Conservation (phyloP, 768 basidiomycete species). For the Pleurotus ostreatus region DNA sequence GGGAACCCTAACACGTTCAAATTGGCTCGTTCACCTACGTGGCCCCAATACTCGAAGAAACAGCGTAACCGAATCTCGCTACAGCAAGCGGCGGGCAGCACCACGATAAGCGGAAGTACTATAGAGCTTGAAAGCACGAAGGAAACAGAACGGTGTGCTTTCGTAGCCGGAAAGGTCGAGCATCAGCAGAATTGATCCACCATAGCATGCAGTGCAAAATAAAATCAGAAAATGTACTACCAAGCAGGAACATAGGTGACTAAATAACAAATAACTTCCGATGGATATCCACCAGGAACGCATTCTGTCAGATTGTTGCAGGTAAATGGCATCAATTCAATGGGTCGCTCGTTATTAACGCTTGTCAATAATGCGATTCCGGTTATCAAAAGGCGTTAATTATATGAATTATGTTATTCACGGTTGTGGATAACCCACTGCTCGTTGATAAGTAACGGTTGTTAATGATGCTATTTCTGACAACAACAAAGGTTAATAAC, state of each 20-base stretch:
- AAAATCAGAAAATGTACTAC: not conserved
- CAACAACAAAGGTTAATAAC: too few species aligned
- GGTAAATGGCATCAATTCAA: too few species aligned
- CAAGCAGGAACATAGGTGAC: not conserved
- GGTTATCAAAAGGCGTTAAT: too few species aligned
- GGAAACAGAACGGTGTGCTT: constrained; percentile 36
- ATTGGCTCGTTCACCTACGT: constrained; percentile 44
- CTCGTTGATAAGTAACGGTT: too few species aligned
- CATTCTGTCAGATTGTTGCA: too few species aligned
- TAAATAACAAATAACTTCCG: too few species aligned
- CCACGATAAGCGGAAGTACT: constrained; percentile 30
- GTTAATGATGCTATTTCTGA: too few species aligned
- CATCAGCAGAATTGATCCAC: constrained; percentile 28
- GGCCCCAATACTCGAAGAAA: constrained; percentile 34
- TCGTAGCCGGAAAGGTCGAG: constrained; percentile 28
- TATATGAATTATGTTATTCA: too few species aligned
- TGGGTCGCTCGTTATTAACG: too few species aligned
- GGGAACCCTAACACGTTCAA: constrained; percentile 54
- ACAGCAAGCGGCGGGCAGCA: constrained; percentile 24
- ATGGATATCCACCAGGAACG: too few species aligned
- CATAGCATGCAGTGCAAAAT: not conserved
- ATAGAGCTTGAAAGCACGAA: constrained; percentile 28
- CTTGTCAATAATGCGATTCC: too few species aligned
- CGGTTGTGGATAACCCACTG: too few species aligned
- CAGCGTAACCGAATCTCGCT: constrained; percentile 39